These are phyloP conservation scores for Physcomitrellopsis africana DNA, from an alignment of 225 moss, liverwort and hornwort genomes.

Conservation along the genomic window DNA sequence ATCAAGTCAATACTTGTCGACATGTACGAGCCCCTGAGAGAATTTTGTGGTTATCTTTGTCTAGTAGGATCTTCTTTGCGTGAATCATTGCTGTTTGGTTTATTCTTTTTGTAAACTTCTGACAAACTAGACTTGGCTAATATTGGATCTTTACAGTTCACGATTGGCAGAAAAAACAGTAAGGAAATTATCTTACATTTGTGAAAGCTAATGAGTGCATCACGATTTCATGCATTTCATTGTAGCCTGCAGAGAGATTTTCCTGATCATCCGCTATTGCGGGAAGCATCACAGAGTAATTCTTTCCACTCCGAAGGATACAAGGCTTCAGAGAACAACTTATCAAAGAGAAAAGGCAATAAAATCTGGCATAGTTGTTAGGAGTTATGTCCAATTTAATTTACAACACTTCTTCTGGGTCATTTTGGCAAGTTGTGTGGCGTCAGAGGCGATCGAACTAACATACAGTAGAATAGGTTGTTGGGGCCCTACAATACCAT, in stretches of 20 bases:
- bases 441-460: not conserved
- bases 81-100: not conserved
- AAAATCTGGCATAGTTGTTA: not conserved
- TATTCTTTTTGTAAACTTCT: not conserved
- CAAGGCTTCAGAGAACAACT: constrained; percentile 30
- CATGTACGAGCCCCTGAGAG: constrained; percentile 39
- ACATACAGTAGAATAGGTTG: not conserved
- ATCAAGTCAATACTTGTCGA: constrained; percentile 47
- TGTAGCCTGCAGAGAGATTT: constrained; percentile 65
- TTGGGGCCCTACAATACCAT: not conserved
- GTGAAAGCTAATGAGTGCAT: not conserved
- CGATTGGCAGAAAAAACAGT: not conserved
- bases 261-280: constrained; percentile 58
- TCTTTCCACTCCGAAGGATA: constrained; percentile 34
- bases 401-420: not conserved
- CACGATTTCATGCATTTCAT: constrained; percentile 28
- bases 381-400: not conserved
- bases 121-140: not conserved
- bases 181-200: not conserved
- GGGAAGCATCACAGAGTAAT: constrained; percentile 30
- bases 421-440: not conserved
- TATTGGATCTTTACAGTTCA: not conserved
- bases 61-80: not conserved
- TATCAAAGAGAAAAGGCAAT: constrained; percentile 41
- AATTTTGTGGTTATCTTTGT: not conserved